Conservation (phyloP, 2,329 filamentous ascomycete genomes). For the Sclerotinia borealis region DNA sequence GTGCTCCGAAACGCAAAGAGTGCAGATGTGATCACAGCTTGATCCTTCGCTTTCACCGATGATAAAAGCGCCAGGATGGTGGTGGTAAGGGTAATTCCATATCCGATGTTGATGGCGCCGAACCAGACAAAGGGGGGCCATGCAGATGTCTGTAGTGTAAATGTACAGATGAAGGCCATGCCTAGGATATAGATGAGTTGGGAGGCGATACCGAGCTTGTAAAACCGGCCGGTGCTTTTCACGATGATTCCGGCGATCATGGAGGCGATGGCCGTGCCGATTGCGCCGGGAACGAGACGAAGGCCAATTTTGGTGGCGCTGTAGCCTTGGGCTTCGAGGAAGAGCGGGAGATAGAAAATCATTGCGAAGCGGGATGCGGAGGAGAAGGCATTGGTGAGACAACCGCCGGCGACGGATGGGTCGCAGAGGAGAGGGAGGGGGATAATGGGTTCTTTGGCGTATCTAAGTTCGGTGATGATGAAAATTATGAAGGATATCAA, state of each 20-base stretch:
- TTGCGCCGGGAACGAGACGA: constrained; percentile 59
- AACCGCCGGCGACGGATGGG: constrained; percentile 58
- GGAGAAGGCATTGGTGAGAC: constrained; percentile 65
- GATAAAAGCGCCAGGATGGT: constrained; percentile 65
- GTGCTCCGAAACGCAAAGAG: constrained; percentile 73
- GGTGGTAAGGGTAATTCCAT: constrained; percentile 58
- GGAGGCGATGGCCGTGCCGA: constrained; percentile 52
- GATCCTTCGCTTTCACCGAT: constrained; percentile 58
- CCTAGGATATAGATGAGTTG: constrained; percentile 39
- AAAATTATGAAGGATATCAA: constrained; percentile 44
- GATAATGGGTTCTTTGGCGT: constrained; percentile 48
- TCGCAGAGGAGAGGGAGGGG: constrained; percentile 58
- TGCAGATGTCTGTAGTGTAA: constrained; percentile 48
- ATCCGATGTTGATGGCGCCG: constrained; percentile 43
- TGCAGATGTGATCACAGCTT: constrained; percentile 68
- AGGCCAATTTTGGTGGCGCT: constrained; percentile 57
- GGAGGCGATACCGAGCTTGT: constrained; percentile 55
- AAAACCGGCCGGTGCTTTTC: constrained; percentile 63
- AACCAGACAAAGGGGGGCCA: constrained; percentile 48
- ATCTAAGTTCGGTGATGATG: constrained; percentile 46
- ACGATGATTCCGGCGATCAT: constrained; percentile 60
- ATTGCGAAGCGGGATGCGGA: constrained; percentile 50
- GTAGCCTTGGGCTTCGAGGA: constrained; percentile 63
- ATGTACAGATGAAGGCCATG: constrained; percentile 45
- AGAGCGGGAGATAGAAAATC: constrained; percentile 68